Evolutionary conservation across 768 basidiomycete species (phyloP).

Genomic region (Hygrophorus pudorinus): DNA sequence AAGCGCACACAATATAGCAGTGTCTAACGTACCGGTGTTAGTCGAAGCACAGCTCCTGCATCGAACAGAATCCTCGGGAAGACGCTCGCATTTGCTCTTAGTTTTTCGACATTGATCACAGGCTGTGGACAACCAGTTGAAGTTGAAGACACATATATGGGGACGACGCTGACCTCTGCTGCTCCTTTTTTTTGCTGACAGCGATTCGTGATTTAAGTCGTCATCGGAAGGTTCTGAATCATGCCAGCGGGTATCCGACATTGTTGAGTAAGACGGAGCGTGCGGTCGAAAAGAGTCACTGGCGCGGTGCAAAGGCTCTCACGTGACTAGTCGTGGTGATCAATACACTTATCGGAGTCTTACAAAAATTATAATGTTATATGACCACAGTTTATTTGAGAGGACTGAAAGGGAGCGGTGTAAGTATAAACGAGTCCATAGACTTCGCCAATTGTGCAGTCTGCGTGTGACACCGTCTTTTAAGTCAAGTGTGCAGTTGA

Average conservation of each 20-base stretch:
- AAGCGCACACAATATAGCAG: not conserved
- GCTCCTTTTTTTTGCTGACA: conserved; percentile 46
- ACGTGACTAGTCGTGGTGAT: no score
- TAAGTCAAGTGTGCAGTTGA: conserved; percentile 5
- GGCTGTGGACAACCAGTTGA: conserved; percentile 30
- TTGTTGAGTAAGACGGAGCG: conserved; percentile 3
- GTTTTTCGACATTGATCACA: conserved; percentile 85
- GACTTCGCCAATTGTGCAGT: conserved; percentile 77
- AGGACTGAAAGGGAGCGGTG: conserved; percentile 75
- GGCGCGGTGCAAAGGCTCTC: no score
- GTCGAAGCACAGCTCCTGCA: conserved; percentile 58
- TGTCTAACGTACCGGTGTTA: conserved; percentile 37
- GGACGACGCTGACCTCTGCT: conserved; percentile 39
- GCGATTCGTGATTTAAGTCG: conserved; percentile 31
- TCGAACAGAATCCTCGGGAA: conserved; percentile 29
- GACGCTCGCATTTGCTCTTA: conserved; percentile 78
- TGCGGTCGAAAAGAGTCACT: no score
- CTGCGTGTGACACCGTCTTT: conserved; percentile 33
- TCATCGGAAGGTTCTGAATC: conserved; percentile 57
- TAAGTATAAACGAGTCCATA: conserved; percentile 84
- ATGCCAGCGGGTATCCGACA: conserved; percentile 27
- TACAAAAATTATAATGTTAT: no score
- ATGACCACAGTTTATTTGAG: conserved; percentile 60
- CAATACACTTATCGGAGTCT: no score
- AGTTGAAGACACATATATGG: conserved; percentile 8